These are phyloP conservation scores for Lecanoromycetidae sp. DNA, from an alignment of 2,329 filamentous ascomycete genomes.

Conservation along the genomic window DNA sequence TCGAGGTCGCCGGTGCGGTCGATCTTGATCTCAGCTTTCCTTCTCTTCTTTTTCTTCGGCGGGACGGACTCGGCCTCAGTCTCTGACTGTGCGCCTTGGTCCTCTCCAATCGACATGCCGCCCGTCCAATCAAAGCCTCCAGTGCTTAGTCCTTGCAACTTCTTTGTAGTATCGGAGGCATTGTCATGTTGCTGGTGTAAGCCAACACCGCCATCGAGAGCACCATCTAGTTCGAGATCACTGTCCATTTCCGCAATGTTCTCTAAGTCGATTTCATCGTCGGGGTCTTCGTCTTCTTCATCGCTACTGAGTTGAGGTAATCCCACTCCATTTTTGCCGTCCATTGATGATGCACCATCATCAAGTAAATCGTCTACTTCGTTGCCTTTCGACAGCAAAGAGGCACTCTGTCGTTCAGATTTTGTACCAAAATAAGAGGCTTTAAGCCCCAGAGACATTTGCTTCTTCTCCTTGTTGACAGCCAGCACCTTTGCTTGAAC, in stretches of 20 bases:
- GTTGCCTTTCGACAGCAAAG: constrained; percentile 11
- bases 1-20: constrained; percentile 91
- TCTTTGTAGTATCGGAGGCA: not conserved
- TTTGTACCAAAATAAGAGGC: constrained; percentile 62
- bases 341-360: constrained; percentile 18
- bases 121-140: constrained; percentile 84
- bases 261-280: not conserved
- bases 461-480: constrained; percentile 60
- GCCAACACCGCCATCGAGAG: constrained; percentile 28
- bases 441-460: constrained; percentile 83
- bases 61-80: constrained; percentile 36
- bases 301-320: constrained; percentile 28
- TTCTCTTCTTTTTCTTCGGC: constrained; percentile 62
- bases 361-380: constrained; percentile 36
- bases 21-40: constrained; percentile 65
- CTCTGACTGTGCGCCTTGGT: constrained; percentile 33
- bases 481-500: constrained; percentile 85
- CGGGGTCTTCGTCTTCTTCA: constrained; percentile 23
- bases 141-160: constrained; percentile 46
- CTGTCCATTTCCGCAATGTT: not conserved
- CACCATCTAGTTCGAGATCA: constrained; percentile 33
- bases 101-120: constrained; percentile 35
- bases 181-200: constrained; percentile 10
- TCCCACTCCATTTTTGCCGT: not conserved
- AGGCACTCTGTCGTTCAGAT: not conserved